A percentile compares a stretch with the other conserved stretches of the same genome.
Conservation (phyloP, 106 monocot species). For the Posidonia australis region DNA sequence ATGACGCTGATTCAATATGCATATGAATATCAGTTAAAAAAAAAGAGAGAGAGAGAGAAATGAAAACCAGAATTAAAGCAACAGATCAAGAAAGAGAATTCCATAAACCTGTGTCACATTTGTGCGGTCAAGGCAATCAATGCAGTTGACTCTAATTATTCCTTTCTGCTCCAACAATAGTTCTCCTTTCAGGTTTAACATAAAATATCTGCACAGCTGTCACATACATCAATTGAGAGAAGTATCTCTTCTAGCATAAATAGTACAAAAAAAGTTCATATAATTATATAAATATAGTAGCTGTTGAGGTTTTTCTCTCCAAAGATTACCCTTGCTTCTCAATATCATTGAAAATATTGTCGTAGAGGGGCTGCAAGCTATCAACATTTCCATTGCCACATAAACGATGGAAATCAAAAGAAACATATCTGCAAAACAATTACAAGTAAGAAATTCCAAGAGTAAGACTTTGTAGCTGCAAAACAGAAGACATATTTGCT, state of each 20-base stretch:
- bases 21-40: no score
- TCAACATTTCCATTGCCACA: slow-evolving; percentile 75
- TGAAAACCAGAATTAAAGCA: not conserved
- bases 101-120: slow-evolving; percentile 93
- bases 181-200: slow-evolving; percentile 44
- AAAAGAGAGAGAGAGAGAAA: not conserved
- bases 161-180: slow-evolving; percentile 66
- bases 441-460: not conserved
- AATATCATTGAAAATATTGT: no score
- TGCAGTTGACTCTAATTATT: slow-evolving; percentile 73
- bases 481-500: not conserved
- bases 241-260: not conserved
- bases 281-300: not conserved
- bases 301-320: not conserved
- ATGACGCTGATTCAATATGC: no score
- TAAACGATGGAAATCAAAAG: slow-evolving; percentile 82
- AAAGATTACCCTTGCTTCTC: slow-evolving; percentile 76
- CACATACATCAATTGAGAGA: slow-evolving; percentile 46
- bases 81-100: not conserved
- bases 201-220: slow-evolving; percentile 98
- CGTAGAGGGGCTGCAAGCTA: no score
- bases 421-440: slow-evolving; percentile 57
- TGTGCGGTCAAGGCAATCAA: slow-evolving; percentile 92
- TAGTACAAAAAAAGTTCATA: not conserved
- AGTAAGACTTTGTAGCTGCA: no score